Percentiles rank a stretch among this genome's conserved stretches.
phyloP scores from a whole-genome alignment of 2,329 filamentous ascomycete species.

The Colletotrichum plurivorum region DNA sequence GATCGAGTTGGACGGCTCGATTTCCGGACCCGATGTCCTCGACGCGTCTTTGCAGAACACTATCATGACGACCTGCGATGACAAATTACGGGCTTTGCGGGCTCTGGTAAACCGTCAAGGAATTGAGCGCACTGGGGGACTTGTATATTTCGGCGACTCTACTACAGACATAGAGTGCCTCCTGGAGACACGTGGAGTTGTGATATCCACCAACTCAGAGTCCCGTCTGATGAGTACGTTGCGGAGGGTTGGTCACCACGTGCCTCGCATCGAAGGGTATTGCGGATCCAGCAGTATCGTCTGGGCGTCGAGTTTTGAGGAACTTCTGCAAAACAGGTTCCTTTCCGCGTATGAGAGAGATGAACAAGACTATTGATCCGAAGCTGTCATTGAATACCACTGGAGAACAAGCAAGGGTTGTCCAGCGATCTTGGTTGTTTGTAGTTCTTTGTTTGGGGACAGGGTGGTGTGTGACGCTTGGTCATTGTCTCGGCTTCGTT shows the following conservation, averaged over 20 bases:
- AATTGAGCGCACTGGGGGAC: slow-evolving; percentile 40
- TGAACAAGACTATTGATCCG: neutral
- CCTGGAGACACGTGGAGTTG: slow-evolving; percentile 59
- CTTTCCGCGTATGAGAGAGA: neutral
- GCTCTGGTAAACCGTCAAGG: slow-evolving; percentile 45
- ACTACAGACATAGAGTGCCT: slow-evolving; percentile 70
- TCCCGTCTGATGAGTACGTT: slow-evolving; percentile 44
- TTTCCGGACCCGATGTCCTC: slow-evolving; percentile 57
- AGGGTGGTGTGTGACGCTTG: neutral
- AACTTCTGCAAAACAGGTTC: slow-evolving; percentile 39
- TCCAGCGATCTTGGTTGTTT: neutral
- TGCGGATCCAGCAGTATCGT: slow-evolving; percentile 44
- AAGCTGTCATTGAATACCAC: neutral
- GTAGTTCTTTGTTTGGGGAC: slow-evolving; percentile 13
- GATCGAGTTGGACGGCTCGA: slow-evolving; percentile 53
- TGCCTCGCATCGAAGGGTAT: slow-evolving; percentile 45
- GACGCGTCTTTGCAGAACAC: slow-evolving; percentile 45
- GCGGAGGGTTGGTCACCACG: slow-evolving; percentile 49
- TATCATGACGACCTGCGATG: slow-evolving; percentile 55
- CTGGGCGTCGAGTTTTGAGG: slow-evolving; percentile 50
- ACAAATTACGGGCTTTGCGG: slow-evolving; percentile 62
- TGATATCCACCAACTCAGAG: slow-evolving; percentile 56
- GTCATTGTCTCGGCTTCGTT: neutral
- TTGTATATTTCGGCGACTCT: slow-evolving; percentile 73
- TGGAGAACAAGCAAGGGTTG: neutral